These are phyloP conservation scores for Neurospora intermedia DNA, from an alignment of 495 filamentous ascomycete species.

Conservation along the genomic window DNA sequence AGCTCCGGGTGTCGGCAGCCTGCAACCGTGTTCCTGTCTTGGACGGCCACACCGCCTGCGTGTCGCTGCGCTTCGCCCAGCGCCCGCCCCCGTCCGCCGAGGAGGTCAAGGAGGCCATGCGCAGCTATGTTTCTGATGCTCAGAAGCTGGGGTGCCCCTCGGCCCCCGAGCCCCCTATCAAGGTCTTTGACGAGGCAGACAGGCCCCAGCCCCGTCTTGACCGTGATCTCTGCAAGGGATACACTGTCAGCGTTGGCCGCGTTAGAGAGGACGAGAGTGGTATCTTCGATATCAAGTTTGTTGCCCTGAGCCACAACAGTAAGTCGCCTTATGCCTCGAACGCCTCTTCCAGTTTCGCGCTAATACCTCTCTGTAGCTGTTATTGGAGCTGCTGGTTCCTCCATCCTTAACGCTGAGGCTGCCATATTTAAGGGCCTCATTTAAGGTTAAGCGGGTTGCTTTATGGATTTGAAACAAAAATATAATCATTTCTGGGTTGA, in stretches of 20 bases:
- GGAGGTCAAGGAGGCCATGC: constrained; percentile 57
- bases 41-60: constrained; percentile 77
- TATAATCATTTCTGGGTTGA: neutral
- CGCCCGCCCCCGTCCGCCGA: constrained; percentile 44
- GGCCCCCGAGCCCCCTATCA: constrained; percentile 60
- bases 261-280: constrained; percentile 63
- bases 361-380: constrained; percentile 43
- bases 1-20: constrained; percentile 61
- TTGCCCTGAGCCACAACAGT: constrained; percentile 77
- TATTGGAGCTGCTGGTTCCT: constrained; percentile 88
- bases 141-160: constrained; percentile 66
- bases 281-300: constrained; percentile 76
- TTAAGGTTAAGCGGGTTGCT: constrained; percentile 25
- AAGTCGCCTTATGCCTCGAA: constrained; percentile 21
- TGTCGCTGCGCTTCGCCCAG: constrained; percentile 63
- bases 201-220: constrained; percentile 79
- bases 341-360: neutral
- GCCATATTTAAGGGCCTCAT: constrained; percentile 82
- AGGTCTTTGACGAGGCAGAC: constrained; percentile 70
- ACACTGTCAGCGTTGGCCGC: constrained; percentile 72
- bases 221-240: constrained; percentile 61
- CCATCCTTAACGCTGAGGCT: constrained; percentile 88
- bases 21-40: constrained; percentile 77
- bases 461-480: neutral
- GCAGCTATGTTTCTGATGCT: constrained; percentile 63